phyloP scores from a whole-genome alignment of 2,329 filamentous ascomycete genomes.

The Lachnellula cervina region DNA sequence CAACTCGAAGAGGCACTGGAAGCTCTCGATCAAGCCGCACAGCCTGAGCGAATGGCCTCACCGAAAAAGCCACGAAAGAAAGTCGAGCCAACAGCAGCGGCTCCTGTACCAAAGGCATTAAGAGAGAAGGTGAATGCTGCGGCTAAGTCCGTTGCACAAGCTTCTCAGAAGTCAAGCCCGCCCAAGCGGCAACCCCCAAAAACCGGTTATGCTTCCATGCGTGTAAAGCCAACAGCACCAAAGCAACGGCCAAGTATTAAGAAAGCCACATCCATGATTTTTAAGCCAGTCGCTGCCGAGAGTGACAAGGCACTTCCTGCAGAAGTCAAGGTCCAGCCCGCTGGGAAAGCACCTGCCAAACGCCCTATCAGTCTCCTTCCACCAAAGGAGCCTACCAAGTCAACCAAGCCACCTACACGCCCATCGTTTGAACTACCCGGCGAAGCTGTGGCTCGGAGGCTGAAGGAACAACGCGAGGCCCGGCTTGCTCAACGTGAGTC shows the following conservation, averaged over 20 bases:
- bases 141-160: background rate
- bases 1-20: constrained; percentile 58
- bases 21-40: constrained; percentile 27
- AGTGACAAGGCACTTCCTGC: constrained; percentile 13
- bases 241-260: constrained; percentile 20
- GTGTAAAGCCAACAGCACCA: constrained; percentile 35
- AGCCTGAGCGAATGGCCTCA: constrained; percentile 22
- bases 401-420: constrained; percentile 49
- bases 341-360: constrained; percentile 23
- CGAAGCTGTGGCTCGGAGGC: constrained; percentile 52
- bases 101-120: background rate
- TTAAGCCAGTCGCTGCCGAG: constrained; percentile 10
- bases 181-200: constrained; percentile 24
- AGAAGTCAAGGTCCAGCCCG: constrained; percentile 27
- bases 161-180: background rate
- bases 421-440: constrained; percentile 59
- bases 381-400: constrained; percentile 44
- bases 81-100: background rate
- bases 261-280: constrained; percentile 26
- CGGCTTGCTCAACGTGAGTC: constrained; percentile 39
- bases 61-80: constrained; percentile 15
- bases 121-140: background rate
- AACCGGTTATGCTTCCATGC: constrained; percentile 38
- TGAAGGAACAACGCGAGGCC: constrained; percentile 56
- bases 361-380: constrained; percentile 39